Conservation (phyloP, 75 land plant genomes). For the Cryptomeria japonica region DNA sequence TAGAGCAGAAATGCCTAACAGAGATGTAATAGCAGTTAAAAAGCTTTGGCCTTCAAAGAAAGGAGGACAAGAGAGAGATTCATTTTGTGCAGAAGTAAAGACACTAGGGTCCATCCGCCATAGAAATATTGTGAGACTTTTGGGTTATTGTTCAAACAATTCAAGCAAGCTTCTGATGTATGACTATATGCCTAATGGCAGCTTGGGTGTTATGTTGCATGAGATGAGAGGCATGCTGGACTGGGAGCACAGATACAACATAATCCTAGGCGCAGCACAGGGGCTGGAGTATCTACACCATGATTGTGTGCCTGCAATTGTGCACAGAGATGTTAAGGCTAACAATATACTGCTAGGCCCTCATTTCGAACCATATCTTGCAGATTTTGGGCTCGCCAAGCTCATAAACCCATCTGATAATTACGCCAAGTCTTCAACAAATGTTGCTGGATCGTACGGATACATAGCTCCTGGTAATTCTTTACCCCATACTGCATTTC, state of each 20-base stretch:
- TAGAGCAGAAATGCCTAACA: slow-evolving; percentile 47
- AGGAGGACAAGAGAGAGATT: neutral
- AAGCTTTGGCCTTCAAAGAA: slow-evolving; percentile 33
- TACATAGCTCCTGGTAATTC: slow-evolving; percentile 56
- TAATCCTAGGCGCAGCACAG: slow-evolving; percentile 21
- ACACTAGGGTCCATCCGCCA: slow-evolving; percentile 22
- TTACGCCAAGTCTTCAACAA: slow-evolving; percentile 19
- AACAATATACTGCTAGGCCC: slow-evolving; percentile 50
- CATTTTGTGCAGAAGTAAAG: slow-evolving; percentile 21
- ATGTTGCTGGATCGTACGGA: slow-evolving; percentile 59
- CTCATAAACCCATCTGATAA: slow-evolving; percentile 12
- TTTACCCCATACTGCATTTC: neutral
- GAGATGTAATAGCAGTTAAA: slow-evolving; percentile 60
- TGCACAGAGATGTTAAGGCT: slow-evolving; percentile 20
- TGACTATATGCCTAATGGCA: slow-evolving; percentile 32
- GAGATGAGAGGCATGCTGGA: slow-evolving; percentile 18
- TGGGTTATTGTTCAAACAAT: slow-evolving; percentile 23
- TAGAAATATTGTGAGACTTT: slow-evolving; percentile 22
- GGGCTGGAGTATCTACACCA: slow-evolving; percentile 26
- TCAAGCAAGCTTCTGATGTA: slow-evolving; percentile 19
- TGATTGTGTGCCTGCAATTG: slow-evolving; percentile 24
- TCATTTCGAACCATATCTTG: slow-evolving; percentile 57
- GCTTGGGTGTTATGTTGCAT: slow-evolving; percentile 16
- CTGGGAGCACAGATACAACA: slow-evolving; percentile 25
- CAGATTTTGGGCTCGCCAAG: slow-evolving; percentile 67